phyloP scores from a whole-genome alignment of 148 eudicot species.

The Dysphania ambrosioides region DNA sequence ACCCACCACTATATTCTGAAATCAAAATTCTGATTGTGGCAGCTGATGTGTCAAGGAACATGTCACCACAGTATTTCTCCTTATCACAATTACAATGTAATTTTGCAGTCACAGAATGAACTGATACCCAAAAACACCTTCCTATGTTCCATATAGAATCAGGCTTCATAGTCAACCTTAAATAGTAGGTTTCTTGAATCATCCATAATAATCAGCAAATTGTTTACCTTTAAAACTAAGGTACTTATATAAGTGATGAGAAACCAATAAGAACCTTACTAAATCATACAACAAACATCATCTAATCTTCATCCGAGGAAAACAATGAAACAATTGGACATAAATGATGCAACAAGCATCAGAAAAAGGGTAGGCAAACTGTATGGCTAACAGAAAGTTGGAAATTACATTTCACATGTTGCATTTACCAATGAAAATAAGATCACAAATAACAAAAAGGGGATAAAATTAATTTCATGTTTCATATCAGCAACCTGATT shows the following conservation, averaged over 20 bases:
- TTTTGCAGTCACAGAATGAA: no score
- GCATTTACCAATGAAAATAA: no score
- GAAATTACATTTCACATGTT: background rate
- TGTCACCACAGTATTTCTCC: background rate
- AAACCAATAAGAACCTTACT: background rate
- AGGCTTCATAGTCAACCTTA: constrained; percentile 1
- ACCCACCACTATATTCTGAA: background rate
- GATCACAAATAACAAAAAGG: no score
- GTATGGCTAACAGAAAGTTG: background rate
- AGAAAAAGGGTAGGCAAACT: background rate
- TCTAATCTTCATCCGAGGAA: no score
- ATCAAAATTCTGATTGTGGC: background rate
- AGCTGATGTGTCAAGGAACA: background rate
- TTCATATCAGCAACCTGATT: background rate
- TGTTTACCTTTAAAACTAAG: background rate
- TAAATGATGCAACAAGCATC: background rate
- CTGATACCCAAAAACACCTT: background rate
- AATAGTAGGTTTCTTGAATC: no score
- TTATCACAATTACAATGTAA: background rate
- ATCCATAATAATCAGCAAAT: background rate
- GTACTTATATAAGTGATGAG: background rate
- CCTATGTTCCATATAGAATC: background rate
- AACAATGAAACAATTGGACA: no score
- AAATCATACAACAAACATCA: background rate
- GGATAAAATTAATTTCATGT: background rate